Base-by-base conservation (phyloP, 73 alveolate species). In the Effrenium voratum region DNA sequence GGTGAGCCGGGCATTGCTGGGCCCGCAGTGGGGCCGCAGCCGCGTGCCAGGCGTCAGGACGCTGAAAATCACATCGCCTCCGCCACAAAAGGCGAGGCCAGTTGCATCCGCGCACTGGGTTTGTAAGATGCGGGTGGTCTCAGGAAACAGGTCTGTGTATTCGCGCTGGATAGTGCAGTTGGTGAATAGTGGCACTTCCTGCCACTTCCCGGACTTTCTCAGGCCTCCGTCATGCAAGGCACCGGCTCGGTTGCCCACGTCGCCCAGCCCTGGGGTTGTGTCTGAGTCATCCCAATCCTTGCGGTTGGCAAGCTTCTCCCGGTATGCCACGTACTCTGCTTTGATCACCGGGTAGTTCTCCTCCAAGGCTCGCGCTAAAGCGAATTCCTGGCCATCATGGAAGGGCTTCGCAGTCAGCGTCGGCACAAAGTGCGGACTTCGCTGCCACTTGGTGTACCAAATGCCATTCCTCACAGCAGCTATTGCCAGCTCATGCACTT, bases 21-120 rank as follows among this genome's bases (percentile, higher is more conserved):
- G 99, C n/a, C 99, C 99, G 72, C 99, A 99, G 72, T 99, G 99
- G 0, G 99, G 99, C 26, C 93, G 66, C 44, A 99, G 55, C 1
- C 91, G 90, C 12, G 99, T 98, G 36, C 99, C 99, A 45, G 91
- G 91, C 24, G 91, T 81, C 46, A 81, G 72, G 24, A 81, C 91
- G 34, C 99, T 98, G 85, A 99, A 99, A 80, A 99, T 91, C 44
- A 91, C 91, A 26, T 91, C 98, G 60, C 98, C 98, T 19, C 98
- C 98, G 36, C 98, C 98, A 47, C 98, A 91, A 52, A 91, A 91
- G 32, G 98, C 98, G 66, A 91, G 49, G 28, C 98, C 98, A 28
- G 91, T 73, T 12, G 98, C 98, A 91, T 91, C 98, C 15, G 88
- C 46, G 49, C 98, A 91, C 41, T 15, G 63, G 5, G 75, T 46